Evolutionary conservation across 352 stramenopile genomes (phyloP).

Genomic region (Pythium chondricola): DNA sequence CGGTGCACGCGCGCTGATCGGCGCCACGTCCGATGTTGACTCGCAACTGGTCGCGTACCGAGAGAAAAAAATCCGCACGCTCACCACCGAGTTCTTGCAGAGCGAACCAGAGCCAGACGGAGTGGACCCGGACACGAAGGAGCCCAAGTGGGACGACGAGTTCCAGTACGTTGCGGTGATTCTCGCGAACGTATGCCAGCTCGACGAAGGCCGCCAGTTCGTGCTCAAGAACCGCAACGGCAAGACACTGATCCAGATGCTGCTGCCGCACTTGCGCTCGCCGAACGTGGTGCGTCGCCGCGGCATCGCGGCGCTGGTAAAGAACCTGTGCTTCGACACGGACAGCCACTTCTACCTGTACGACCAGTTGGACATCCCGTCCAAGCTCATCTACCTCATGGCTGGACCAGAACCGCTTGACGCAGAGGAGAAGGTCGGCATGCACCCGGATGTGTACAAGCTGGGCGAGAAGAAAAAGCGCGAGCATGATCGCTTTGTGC

Average conservation of each 20-base stretch:
- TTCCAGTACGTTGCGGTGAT: conserved; percentile 87
- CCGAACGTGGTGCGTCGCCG: conserved; percentile 77
- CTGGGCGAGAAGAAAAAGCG: conserved; percentile 81
- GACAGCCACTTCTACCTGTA: conserved; percentile 88
- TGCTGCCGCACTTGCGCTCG: conserved; percentile 74
- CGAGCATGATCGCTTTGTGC: conserved; percentile 67
- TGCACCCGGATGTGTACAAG: conserved; percentile 71
- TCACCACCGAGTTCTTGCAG: conserved; percentile 68
- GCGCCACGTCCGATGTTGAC: conserved; percentile 42
- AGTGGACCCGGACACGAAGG: conserved; percentile 53
- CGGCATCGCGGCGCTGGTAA: conserved; percentile 54
- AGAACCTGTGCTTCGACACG: conserved; percentile 85
- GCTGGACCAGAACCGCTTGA: conserved; percentile 70
- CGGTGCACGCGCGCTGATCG: conserved; percentile 59
- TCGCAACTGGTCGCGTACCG: conserved; percentile 44
- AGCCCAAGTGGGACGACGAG: conserved; percentile 84
- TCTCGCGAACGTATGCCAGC: conserved; percentile 77
- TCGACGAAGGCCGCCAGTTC: conserved; percentile 74
- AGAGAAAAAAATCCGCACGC: conserved; percentile 75
- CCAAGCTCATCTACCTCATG: conserved; percentile 72
- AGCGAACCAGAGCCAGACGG: conserved; percentile 72
- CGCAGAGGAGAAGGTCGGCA: conserved; percentile 72
- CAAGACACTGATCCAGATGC: conserved; percentile 53
- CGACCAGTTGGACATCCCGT: conserved; percentile 76
- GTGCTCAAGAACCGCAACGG: conserved; percentile 65